phyloP scores from a whole-genome alignment of 176 grass and related monocot genomes.

The Hordeum marinum region DNA sequence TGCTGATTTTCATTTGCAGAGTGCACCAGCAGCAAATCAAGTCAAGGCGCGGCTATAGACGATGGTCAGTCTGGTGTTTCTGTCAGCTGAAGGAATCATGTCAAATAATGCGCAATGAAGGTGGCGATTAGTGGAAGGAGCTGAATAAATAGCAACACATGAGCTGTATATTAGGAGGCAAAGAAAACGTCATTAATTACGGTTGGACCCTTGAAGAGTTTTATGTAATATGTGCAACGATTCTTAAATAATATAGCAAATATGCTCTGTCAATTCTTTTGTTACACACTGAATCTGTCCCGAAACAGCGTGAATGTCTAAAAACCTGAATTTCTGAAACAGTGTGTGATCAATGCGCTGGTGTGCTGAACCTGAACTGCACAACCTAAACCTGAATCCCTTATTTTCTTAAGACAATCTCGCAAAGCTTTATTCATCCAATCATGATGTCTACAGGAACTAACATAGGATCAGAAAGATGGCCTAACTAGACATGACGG shows the following conservation, averaged over 20 bases:
- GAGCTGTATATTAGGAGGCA: not conserved
- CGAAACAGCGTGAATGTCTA: not conserved
- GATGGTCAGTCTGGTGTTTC: not conserved
- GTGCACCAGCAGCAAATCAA: constrained; percentile 45
- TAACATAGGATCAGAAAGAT: too few relatives aligned
- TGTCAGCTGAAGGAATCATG: not conserved
- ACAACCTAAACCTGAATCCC: too few relatives aligned
- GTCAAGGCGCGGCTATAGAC: constrained; percentile 56
- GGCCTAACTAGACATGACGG: too few relatives aligned
- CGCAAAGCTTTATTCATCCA: too few relatives aligned
- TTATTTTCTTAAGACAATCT: too few relatives aligned
- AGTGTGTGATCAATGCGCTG: not conserved
- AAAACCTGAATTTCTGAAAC: not conserved
- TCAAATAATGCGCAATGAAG: not conserved
- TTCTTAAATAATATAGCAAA: not conserved
- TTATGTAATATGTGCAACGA: not conserved
- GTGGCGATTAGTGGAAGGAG: not conserved
- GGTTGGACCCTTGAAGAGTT: not conserved
- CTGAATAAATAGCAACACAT: constrained; percentile 16
- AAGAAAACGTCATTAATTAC: not conserved
- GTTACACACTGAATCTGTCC: not conserved
- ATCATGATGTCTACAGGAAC: too few relatives aligned
- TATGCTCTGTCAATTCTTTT: not conserved
- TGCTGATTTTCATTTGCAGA: constrained; percentile 42
- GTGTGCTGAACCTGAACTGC: not conserved